A percentile compares a stretch with the other conserved stretches of the same genome.
Evolutionary conservation across 2,329 filamentous ascomycete species (phyloP).

Genomic region (Elsinoe fawcettii): DNA sequence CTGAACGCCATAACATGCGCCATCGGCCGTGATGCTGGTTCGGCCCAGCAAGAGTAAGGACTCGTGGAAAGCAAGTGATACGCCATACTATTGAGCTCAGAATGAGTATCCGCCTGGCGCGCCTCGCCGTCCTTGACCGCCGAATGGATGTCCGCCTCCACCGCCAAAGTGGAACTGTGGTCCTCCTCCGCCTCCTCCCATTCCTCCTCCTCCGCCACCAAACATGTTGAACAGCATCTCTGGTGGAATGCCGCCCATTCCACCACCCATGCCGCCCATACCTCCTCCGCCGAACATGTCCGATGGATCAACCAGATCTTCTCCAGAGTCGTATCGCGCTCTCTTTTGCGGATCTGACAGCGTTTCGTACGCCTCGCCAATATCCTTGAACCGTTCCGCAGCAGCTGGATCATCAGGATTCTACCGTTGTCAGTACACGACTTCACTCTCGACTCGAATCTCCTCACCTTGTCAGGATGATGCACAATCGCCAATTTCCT

Average conservation of each 20-base stretch:
- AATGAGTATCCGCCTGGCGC: slow-evolving; percentile 10
- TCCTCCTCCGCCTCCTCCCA: slow-evolving; percentile 46
- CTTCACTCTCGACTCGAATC: background rate
- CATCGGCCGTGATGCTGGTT: background rate
- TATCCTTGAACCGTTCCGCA: slow-evolving; percentile 92
- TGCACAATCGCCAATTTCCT: slow-evolving; percentile 87
- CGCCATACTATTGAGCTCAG: background rate
- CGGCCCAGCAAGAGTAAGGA: background rate
- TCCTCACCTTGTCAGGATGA: slow-evolving; percentile 72
- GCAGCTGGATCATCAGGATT: slow-evolving; percentile 80
- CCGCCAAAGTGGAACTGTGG: slow-evolving; percentile 28
- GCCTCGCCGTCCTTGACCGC: background rate
- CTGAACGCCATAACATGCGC: background rate
- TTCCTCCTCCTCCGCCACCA: slow-evolving; percentile 47
- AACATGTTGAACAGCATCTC: slow-evolving; percentile 81
- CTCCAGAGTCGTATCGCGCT: slow-evolving; percentile 82
- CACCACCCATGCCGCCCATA: slow-evolving; percentile 35
- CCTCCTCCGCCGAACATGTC: slow-evolving; percentile 70
- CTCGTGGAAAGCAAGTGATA: background rate
- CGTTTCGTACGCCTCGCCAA: slow-evolving; percentile 93
- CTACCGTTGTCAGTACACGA: slow-evolving; percentile 23
- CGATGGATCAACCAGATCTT: slow-evolving; percentile 72
- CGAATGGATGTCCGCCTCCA: slow-evolving; percentile 19
- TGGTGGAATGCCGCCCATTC: slow-evolving; percentile 56
- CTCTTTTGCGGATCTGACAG: slow-evolving; percentile 92